A percentile compares a stretch with the other conserved stretches of the same genome.
phyloP scores from a whole-genome alignment of 768 basidiomycete genomes.

The Trametes sanguinea region DNA sequence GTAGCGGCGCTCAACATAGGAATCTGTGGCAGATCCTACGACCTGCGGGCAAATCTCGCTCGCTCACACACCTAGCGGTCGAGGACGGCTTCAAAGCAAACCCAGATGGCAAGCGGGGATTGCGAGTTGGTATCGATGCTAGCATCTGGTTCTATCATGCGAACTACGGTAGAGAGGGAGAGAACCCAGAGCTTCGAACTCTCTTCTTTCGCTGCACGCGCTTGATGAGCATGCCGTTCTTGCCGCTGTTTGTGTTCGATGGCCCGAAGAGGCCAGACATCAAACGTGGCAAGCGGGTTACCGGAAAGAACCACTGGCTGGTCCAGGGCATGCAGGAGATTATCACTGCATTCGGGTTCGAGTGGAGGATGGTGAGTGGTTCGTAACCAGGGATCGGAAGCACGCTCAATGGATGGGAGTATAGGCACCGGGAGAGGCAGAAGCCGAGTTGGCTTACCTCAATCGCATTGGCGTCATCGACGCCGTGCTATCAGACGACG shows the following conservation, averaged over 20 bases:
- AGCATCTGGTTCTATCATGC: conserved; percentile 83
- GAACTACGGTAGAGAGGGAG: conserved; percentile 72
- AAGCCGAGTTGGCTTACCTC: conserved; percentile 89
- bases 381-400: conserved; percentile 34
- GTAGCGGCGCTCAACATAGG: background rate
- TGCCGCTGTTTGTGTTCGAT: conserved; percentile 92
- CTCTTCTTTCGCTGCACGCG: conserved; percentile 84
- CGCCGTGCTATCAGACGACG: conserved; percentile 89
- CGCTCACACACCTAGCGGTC: conserved; percentile 75
- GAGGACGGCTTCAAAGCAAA: conserved; percentile 75
- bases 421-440: conserved; percentile 91
- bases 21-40: conserved; percentile 56
- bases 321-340: conserved; percentile 77
- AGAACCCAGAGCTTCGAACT: conserved; percentile 85
- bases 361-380: conserved; percentile 62
- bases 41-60: conserved; percentile 70
- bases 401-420: conserved; percentile 18
- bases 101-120: conserved; percentile 63
- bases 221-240: conserved; percentile 74
- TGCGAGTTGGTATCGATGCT: conserved; percentile 85
- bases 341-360: conserved; percentile 78
- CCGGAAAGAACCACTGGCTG: conserved; percentile 61
- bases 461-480: conserved; percentile 84
- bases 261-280: conserved; percentile 80
- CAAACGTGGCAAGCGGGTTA: conserved; percentile 77